A percentile compares a stretch with the other conserved stretches of the same genome.
phyloP scores from a whole-genome alignment of 345 rosid genomes.

The Aquilaria yunnanensis region DNA sequence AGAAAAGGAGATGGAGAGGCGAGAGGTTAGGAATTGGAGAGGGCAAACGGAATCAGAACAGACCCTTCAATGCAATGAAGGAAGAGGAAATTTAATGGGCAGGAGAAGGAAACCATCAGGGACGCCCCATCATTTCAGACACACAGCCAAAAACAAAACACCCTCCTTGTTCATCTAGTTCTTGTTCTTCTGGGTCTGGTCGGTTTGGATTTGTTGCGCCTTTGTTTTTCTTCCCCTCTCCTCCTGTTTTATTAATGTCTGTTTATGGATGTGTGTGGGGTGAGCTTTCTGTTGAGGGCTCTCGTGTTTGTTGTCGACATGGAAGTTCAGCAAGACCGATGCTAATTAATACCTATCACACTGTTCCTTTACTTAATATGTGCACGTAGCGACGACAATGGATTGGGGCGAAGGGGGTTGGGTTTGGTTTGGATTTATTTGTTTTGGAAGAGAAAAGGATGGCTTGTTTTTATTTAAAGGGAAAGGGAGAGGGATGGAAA shows the following conservation, averaged over 20 bases:
- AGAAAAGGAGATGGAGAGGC: too few species aligned
- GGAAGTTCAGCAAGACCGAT: too few species aligned
- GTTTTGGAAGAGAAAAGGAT: too few species aligned
- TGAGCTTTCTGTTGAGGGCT: constrained; percentile 12
- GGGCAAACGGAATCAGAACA: too few species aligned
- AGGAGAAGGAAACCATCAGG: too few species aligned
- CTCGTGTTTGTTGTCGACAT: constrained; percentile 13
- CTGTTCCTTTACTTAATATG: neutral
- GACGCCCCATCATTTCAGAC: neutral
- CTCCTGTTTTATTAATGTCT: neutral
- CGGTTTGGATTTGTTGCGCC: neutral
- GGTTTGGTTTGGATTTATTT: too few species aligned
- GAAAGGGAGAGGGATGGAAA: too few species aligned
- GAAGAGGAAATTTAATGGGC: too few species aligned
- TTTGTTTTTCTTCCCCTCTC: constrained; percentile 7
- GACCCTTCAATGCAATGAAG: too few species aligned
- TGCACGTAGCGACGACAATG: constrained; percentile 7
- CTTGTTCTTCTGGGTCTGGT: constrained; percentile 1
- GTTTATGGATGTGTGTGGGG: constrained; percentile 7
- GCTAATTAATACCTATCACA: too few species aligned
- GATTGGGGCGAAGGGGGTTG: constrained; percentile 8
- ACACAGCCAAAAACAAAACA: constrained; percentile 12
- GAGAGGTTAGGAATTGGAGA: too few species aligned
- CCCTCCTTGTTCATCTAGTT: neutral
- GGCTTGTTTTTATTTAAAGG: too few species aligned